These are phyloP conservation scores for Ormosia semicastrata DNA, from an alignment of 306 rosid species.

Conservation along the genomic window DNA sequence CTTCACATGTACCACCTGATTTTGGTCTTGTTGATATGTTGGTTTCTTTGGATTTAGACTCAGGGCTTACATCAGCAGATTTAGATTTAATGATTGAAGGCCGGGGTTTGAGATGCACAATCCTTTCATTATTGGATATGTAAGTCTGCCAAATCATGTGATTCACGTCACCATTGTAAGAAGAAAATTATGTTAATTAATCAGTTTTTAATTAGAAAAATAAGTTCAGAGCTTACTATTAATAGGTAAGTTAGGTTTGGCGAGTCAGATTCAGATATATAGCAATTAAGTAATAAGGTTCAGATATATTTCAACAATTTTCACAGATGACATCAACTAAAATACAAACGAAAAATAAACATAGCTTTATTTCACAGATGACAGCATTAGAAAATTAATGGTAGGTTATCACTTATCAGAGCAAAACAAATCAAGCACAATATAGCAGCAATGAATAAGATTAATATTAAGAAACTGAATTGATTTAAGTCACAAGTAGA, in stretches of 20 bases:
- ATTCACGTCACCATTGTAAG: constrained; percentile 19
- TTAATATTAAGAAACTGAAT: background rate
- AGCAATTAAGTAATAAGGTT: background rate
- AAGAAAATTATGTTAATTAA: background rate
- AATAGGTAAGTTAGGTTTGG: background rate
- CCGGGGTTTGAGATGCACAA: constrained; percentile 91
- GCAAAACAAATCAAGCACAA: constrained; percentile 12
- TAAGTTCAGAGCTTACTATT: constrained; percentile 3
- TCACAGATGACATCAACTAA: background rate
- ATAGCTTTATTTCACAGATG: background rate
- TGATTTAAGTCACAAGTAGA: background rate
- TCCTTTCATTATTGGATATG: constrained; percentile 82
- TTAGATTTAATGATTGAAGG: constrained; percentile 60
- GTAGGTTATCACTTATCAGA: background rate
- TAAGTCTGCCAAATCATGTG: constrained; percentile 60
- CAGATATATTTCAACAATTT: background rate
- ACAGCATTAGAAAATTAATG: background rate
- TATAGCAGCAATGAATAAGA: background rate
- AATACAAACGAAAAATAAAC: background rate
- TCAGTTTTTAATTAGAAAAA: background rate
- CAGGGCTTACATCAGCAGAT: constrained; percentile 59
- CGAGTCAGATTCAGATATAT: background rate
- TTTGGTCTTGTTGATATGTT: constrained; percentile 57
- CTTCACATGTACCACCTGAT: constrained; percentile 80
- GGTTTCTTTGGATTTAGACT: constrained; percentile 60